phyloP scores from a whole-genome alignment of 2,329 filamentous ascomycete genomes.

The Colletotrichum sp. region DNA sequence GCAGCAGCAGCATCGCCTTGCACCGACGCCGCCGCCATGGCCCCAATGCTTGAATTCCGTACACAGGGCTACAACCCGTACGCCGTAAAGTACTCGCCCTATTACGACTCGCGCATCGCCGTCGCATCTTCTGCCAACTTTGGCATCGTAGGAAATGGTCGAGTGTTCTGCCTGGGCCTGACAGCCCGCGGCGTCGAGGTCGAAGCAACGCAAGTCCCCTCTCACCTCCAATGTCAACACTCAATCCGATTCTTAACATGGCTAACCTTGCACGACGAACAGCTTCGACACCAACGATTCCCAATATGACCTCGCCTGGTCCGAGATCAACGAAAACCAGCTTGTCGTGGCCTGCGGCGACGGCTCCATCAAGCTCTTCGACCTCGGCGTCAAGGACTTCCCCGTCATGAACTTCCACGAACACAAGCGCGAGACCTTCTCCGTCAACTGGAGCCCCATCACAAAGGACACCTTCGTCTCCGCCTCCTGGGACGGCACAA shows the following conservation, averaged over 20 bases:
- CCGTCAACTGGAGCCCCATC: conserved; percentile 90
- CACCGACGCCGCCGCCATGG: conserved; percentile 34
- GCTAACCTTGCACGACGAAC: neutral
- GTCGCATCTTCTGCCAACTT: conserved; percentile 94
- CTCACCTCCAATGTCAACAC: neutral
- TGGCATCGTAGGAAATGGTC: conserved; percentile 94
- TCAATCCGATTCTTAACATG: neutral
- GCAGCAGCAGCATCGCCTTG: neutral
- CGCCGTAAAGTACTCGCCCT: conserved; percentile 97
- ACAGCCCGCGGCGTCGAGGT: conserved; percentile 84
- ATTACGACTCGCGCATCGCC: conserved; percentile 93
- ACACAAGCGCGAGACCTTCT: conserved; percentile 91
- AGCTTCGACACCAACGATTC: conserved; percentile 98
- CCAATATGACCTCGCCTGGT: conserved; percentile 94
- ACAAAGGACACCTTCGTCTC: conserved; percentile 91
- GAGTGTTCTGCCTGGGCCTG: conserved; percentile 83
- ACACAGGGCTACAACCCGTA: conserved; percentile 96
- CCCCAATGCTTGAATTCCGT: conserved; percentile 87
- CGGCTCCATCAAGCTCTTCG: conserved; percentile 93
- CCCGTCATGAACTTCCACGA: conserved; percentile 93
- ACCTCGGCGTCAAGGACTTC: conserved; percentile 80
- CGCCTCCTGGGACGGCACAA: conserved; percentile 93
- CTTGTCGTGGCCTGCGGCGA: conserved; percentile 88
- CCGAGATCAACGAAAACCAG: conserved; percentile 95
- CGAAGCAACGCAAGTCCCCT: conserved; percentile 72